Evolutionary conservation across 805 yeast genomes (phyloP), one percentile per base, ranked within the genome.

Genomic region (Kodamaea fukazawae): DNA sequence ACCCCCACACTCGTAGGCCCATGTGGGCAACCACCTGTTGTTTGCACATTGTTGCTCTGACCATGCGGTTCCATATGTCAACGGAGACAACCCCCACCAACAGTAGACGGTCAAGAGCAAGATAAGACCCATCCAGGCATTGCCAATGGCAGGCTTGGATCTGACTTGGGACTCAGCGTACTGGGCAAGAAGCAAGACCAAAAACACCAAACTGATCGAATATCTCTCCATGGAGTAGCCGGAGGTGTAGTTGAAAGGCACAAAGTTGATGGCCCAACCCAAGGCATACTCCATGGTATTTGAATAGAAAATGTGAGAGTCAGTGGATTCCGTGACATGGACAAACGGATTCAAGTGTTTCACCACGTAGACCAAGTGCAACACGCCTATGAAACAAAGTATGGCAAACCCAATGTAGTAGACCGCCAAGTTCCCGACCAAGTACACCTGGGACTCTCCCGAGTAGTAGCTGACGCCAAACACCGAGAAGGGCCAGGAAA

Each of bases 401-500:
- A 63, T 47, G 3, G 65, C 38, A 10, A 68, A 20, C 10, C 75
- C 70, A 3, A 71, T 43, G 59, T 75, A 75, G 63, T 83, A 83
- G 9, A 77, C 68, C 9, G 75, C 69, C 14, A 75, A 61, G 58
- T 86, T 87, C 4, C 95, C 95, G 11, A 83, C 50, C 18, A 76
- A 69, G 54, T 82, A 83, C 25, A 86, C 64, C 39, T 62, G 64
- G 32, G 57, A 54, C 11, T 42, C 36, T n/a, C 49, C 57, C 49
- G 70, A 65, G 68, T 75, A 80, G 57, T 76, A 79, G 48, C 67
- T 75, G 40, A 79, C 68, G n/a, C 91, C 91, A 30, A 78, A 66
- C 14, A 60, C 44, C 41, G 75, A 58, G 32, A 76, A 62, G 12
- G 85, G 79, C 93, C 95, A 86, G 9, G 79, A 61, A 11, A 38